Conservation (phyloP, 805 yeast genomes). For the Monosporozyma servazzii region DNA sequence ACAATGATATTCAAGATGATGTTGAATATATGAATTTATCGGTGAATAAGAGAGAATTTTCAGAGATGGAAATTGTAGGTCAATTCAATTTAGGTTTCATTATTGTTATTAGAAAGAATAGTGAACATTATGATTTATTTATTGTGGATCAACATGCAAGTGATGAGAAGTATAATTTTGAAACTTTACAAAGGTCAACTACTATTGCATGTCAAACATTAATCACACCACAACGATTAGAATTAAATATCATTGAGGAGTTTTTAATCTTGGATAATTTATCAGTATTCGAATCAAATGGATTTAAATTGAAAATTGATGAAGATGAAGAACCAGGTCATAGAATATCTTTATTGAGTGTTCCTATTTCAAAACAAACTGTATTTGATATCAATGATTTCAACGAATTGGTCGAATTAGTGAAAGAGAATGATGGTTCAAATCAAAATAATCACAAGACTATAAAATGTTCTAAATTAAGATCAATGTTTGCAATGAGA, state of each 20-base stretch:
- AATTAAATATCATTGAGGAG: conserved; percentile 72
- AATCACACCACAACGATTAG: conserved; percentile 47
- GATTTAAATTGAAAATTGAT: conserved; percentile 53
- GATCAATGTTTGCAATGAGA: conserved; percentile 84
- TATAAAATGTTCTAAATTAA: conserved; percentile 61
- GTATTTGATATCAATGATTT: conserved; percentile 60
- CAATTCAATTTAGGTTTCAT: conserved; percentile 95
- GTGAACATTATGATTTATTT: conserved; percentile 46
- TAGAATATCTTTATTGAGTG: conserved; percentile 44
- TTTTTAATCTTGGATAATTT: conserved; percentile 54
- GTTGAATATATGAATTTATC: conserved; percentile 51
- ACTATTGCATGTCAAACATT: conserved; percentile 61
- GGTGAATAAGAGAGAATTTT: conserved; percentile 65
- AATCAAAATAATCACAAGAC: conserved; percentile 6
- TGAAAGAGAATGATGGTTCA: conserved; percentile 49
- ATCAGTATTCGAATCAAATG: conserved; percentile 57
- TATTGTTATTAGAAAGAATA: conserved; percentile 45
- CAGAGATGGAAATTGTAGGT: conserved; percentile 71
- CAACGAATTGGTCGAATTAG: conserved; percentile 61
- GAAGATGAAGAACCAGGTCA: conserved; percentile 47
- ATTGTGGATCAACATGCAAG: conserved; percentile 97
- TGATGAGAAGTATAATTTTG: conserved; percentile 91
- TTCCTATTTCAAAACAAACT: conserved; percentile 67
- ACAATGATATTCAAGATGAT: conserved; percentile 37
- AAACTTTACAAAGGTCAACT: conserved; percentile 47